phyloP scores from a whole-genome alignment of 768 basidiomycete species.

The Serendipita vermifera region DNA sequence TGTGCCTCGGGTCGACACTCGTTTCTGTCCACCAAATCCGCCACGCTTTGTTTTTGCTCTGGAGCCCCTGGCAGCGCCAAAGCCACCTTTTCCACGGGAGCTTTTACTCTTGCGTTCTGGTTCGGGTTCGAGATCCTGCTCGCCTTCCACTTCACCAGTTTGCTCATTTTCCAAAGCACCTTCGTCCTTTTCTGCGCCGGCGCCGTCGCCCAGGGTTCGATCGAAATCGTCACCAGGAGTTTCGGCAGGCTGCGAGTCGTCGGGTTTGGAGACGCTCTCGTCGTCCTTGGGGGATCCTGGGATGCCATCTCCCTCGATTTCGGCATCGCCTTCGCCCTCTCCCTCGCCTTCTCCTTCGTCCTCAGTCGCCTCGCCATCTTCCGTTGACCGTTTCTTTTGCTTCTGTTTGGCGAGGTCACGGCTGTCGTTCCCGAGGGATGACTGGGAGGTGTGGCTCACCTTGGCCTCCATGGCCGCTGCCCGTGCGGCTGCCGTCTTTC shows the following conservation, averaged over 20 bases:
- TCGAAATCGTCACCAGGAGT: not conserved
- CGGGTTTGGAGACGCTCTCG: not conserved
- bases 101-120: not conserved
- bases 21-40: not conserved
- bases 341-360: not conserved
- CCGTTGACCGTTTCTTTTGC: not conserved
- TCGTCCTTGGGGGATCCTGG: not conserved
- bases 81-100: not conserved
- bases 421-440: too few species aligned
- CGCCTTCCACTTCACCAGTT: too few species aligned
- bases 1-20: not conserved
- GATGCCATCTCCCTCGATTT: too few species aligned
- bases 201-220: not conserved
- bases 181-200: not conserved
- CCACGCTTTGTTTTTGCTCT: not conserved
- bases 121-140: not conserved
- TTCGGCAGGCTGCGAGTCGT: not conserved
- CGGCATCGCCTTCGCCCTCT: too few species aligned
- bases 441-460: too few species aligned
- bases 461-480: conserved; percentile 4
- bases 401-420: too few species aligned
- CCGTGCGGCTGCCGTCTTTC: conserved; percentile 5
- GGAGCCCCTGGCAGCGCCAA: not conserved
- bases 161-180: not conserved
- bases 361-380: not conserved